Base-by-base conservation (phyloP, 495 filamentous ascomycete genomes). In the Trichoderma gamsii region DNA sequence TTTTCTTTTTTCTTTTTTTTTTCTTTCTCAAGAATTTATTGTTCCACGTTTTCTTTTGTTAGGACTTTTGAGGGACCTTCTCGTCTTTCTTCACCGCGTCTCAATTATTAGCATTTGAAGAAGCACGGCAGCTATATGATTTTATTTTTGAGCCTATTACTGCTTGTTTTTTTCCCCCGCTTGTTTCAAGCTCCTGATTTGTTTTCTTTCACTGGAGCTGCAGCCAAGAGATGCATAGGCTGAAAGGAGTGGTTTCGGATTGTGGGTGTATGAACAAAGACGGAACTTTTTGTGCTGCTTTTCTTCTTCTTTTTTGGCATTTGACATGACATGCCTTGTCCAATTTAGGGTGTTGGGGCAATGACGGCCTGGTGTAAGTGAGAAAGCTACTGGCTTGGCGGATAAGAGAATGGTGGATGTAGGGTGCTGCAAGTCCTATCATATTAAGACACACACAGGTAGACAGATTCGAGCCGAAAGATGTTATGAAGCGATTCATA, bases 391-490 rank as follows among this genome's bases (percentile, higher is more conserved):
- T 32, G 23, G 56, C 56, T 29, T 32, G 27, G 27, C 27, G 56
- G 56, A 61, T 29, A 12, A 32, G 56, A 16, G 7, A 5, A 32
- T n/a, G 52, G 29, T 25, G 11, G 11, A 5, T 29, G 23, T 13
- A 27, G 23, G 52, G 52, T 21, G 27, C 27, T 13, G 27, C 56
- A 61, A 9, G 56, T 32, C 12, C 56, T 27, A 61, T 25, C 27
- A 61, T 27, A 15, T 61, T 25, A 52, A n/a, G 21, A n/a, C 5
- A n/a, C 49, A 52, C 49, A 25, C 49, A 25, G 15, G 56, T 61
- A 61, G 56, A 61, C 56, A 61, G 27, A 61, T 61, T 25, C 32
- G 56, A 61, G 56, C 27, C 56, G 25, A 61, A 52, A 61, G 56
- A 61, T 61, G 11, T 12, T 25, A 61, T 61, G 1, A 32, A 11